These are phyloP conservation scores for Kockiozyma suomiensis DNA, from an alignment of 805 yeast species.

Conservation along the genomic window DNA sequence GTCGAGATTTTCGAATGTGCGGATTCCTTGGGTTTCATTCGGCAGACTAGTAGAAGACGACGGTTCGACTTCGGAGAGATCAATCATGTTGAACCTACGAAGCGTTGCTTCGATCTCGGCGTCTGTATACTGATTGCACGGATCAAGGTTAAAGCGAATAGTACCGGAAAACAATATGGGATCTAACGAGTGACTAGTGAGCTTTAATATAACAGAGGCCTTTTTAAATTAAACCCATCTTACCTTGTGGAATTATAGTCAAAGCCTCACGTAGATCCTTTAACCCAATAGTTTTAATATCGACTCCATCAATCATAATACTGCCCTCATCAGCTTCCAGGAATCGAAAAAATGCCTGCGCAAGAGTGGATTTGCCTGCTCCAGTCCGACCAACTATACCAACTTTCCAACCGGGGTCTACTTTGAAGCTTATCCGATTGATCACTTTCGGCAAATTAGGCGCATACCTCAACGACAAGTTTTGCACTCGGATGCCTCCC, in stretches of 20 bases:
- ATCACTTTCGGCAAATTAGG: constrained; percentile 66
- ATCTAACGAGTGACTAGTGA: too few species aligned
- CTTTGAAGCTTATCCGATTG: constrained; percentile 54
- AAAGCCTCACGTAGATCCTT: constrained; percentile 67
- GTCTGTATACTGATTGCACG: constrained; percentile 62
- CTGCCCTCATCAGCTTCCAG: constrained; percentile 58
- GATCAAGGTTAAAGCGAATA: constrained; percentile 75
- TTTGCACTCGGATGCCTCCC: constrained; percentile 59
- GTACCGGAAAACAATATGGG: constrained; percentile 83
- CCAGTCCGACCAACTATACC: constrained; percentile 92
- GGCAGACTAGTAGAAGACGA: neutral
- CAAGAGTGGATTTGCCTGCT: constrained; percentile 80
- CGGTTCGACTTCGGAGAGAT: constrained; percentile 19
- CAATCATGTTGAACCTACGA: constrained; percentile 51
- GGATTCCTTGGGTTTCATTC: constrained; percentile 4
- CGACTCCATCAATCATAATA: constrained; percentile 68
- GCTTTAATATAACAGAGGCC: too few species aligned
- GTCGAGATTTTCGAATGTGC: constrained; percentile 61
- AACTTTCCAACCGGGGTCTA: constrained; percentile 66
- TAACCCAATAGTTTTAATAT: constrained; percentile 66
- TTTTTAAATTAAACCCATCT: too few species aligned
- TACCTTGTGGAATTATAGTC: constrained; percentile 83
- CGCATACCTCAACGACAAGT: constrained; percentile 66
- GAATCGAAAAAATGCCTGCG: constrained; percentile 70
- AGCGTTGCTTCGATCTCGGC: constrained; percentile 68